Percentiles rank a stretch among this genome's conserved stretches.
Evolutionary conservation across 2,329 filamentous ascomycete species (phyloP).

Genomic region (Talaromyces piceae): DNA sequence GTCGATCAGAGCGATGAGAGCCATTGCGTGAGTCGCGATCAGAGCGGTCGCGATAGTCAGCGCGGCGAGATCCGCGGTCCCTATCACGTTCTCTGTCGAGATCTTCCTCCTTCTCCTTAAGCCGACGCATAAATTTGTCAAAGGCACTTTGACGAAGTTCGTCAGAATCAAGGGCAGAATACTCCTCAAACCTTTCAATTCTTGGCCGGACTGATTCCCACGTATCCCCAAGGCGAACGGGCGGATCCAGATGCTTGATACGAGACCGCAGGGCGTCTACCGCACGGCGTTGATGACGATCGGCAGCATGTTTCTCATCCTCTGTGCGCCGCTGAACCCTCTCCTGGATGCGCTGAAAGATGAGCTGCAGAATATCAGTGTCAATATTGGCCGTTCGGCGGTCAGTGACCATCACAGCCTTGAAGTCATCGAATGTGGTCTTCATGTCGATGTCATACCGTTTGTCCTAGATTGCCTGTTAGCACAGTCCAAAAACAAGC

Average conservation of each 20-base stretch:
- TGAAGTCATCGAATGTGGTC: slow-evolving; percentile 84
- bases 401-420: slow-evolving; percentile 73
- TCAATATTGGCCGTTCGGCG: slow-evolving; percentile 82
- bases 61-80: slow-evolving; percentile 47
- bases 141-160: slow-evolving; percentile 77
- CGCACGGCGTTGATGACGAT: slow-evolving; percentile 77
- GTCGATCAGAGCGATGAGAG: slow-evolving; percentile 16
- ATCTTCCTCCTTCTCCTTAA: slow-evolving; percentile 88
- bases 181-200: slow-evolving; percentile 76
- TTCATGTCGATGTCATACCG: slow-evolving; percentile 82
- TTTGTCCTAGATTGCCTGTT: slow-evolving; percentile 58
- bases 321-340: slow-evolving; percentile 76
- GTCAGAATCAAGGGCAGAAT: slow-evolving; percentile 72
- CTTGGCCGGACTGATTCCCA: slow-evolving; percentile 82
- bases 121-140: slow-evolving; percentile 80
- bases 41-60: slow-evolving; percentile 16
- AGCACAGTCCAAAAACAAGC: slow-evolving; percentile 21
- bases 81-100: slow-evolving; percentile 54
- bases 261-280: slow-evolving; percentile 76
- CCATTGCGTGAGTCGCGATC: slow-evolving; percentile 11
- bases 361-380: slow-evolving; percentile 66
- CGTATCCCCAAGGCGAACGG: slow-evolving; percentile 67
- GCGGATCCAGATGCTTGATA: slow-evolving; percentile 85
- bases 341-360: slow-evolving; percentile 82
- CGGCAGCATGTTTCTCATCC: slow-evolving; percentile 72